Percentiles rank a stretch among this genome's conserved stretches.
Evolutionary conservation across 2,329 filamentous ascomycete species (phyloP).

Genomic region (Byssochlamys sp.): DNA sequence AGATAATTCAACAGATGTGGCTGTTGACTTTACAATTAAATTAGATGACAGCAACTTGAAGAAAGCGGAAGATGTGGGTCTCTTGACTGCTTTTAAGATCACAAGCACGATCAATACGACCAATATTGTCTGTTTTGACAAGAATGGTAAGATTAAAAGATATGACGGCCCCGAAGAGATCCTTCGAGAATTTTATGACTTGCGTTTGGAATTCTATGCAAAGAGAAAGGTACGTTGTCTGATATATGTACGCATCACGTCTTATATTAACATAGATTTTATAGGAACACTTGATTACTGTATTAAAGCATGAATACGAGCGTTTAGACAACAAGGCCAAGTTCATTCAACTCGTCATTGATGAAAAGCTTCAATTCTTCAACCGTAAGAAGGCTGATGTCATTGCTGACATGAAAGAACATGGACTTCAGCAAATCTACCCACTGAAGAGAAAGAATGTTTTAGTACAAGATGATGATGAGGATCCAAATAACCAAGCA

Average conservation of each 20-base stretch:
- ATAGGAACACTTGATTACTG: slow-evolving; percentile 47
- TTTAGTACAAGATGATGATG: no score
- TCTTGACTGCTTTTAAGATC: slow-evolving; percentile 89
- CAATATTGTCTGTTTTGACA: slow-evolving; percentile 89
- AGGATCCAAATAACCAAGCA: no score
- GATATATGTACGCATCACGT: not conserved
- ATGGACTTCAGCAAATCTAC: no score
- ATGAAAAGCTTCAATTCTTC: slow-evolving; percentile 72
- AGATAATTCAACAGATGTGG: no score
- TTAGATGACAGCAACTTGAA: slow-evolving; percentile 85
- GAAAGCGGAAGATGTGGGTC: slow-evolving; percentile 57
- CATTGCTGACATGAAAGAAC: slow-evolving; percentile 71
- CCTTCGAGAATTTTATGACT: slow-evolving; percentile 80
- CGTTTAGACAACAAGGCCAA: slow-evolving; percentile 85
- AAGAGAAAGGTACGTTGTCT: slow-evolving; percentile 60
- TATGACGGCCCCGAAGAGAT: slow-evolving; percentile 89
- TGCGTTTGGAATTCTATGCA: slow-evolving; percentile 73
- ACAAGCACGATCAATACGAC: slow-evolving; percentile 76
- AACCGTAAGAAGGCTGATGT: slow-evolving; percentile 86
- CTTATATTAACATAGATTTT: slow-evolving; percentile 12
- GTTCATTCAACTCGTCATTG: slow-evolving; percentile 93
- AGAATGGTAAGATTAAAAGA: slow-evolving; percentile 79
- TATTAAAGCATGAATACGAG: slow-evolving; percentile 55
- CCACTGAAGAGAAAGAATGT: no score
- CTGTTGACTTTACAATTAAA: slow-evolving; percentile 92